Conservation (phyloP, 345 rosid genomes). For the Bruguiera sexangula region DNA sequence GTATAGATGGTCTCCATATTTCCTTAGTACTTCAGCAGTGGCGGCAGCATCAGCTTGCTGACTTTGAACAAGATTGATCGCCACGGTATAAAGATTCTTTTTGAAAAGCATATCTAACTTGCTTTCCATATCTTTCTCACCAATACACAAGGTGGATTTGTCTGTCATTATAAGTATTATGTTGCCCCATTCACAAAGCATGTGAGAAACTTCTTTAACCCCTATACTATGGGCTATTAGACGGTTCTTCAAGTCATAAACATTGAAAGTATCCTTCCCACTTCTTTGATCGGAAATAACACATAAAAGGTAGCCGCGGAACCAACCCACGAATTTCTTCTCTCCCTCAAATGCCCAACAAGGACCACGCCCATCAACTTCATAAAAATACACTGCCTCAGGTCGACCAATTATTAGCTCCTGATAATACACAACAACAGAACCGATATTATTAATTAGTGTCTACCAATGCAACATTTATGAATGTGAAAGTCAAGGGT, state of each 20-base stretch:
- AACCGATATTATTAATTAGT: constrained; percentile 7
- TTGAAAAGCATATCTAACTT: constrained; percentile 97
- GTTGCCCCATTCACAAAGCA: constrained; percentile 98
- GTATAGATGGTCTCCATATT: constrained; percentile 95
- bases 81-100: constrained; percentile 88
- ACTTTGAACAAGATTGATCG: constrained; percentile 95
- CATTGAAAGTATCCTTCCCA: constrained; percentile 64
- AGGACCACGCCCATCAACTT: constrained; percentile 98
- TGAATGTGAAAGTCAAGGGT: neutral
- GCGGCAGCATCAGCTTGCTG: constrained; percentile 99
- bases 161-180: constrained; percentile 70
- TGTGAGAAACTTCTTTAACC: constrained; percentile 80
- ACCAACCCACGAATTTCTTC: constrained; percentile 91
- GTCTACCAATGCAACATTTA: constrained; percentile 6
- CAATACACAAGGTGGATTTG: constrained; percentile 69
- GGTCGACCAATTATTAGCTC: constrained; percentile 89
- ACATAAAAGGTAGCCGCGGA: constrained; percentile 87
- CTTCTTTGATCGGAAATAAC: constrained; percentile 87
- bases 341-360: constrained; percentile 99
- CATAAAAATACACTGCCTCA: constrained; percentile 95
- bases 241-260: constrained; percentile 87
- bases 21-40: constrained; percentile 93
- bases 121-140: constrained; percentile 99
- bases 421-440: constrained; percentile 37
- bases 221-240: constrained; percentile 83